A percentile compares a stretch with the other conserved stretches of the same genome.
These are phyloP conservation scores for Backusella tarrabulga DNA, from an alignment of 192 early-diverging fungal species.

Conservation along the genomic window DNA sequence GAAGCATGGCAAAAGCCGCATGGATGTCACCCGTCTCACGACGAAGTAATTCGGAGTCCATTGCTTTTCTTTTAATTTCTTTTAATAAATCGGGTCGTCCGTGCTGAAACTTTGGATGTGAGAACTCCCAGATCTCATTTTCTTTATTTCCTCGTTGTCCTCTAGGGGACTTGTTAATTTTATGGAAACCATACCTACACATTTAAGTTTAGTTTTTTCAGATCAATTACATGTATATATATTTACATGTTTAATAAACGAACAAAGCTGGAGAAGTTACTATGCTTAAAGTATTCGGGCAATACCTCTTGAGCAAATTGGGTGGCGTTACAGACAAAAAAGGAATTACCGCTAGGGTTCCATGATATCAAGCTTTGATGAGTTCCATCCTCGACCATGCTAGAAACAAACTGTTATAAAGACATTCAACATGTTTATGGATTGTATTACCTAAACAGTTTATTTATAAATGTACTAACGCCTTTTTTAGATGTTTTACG, in stretches of 20 bases:
- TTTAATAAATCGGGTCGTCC: slow-evolving; percentile 76
- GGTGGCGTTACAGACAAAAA: slow-evolving; percentile 87
- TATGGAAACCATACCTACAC: slow-evolving; percentile 79
- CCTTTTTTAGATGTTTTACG: slow-evolving; percentile 19
- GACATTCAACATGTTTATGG: neutral
- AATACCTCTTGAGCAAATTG: slow-evolving; percentile 85
- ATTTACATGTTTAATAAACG: slow-evolving; percentile 81
- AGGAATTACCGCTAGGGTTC: slow-evolving; percentile 83
- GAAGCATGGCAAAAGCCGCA: slow-evolving; percentile 71
- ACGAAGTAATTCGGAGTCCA: slow-evolving; percentile 79
- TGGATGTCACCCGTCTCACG: slow-evolving; percentile 78
- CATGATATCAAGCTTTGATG: slow-evolving; percentile 88
- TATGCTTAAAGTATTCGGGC: slow-evolving; percentile 92
- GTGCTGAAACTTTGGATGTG: slow-evolving; percentile 77
- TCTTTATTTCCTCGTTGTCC: slow-evolving; percentile 80
- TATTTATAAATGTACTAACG: slow-evolving; percentile 21
- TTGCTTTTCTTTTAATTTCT: slow-evolving; percentile 89
- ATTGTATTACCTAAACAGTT: slow-evolving; percentile 12
- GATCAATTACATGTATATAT: neutral
- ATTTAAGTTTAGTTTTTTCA: neutral
- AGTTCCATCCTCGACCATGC: slow-evolving; percentile 83
- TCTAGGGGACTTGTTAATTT: slow-evolving; percentile 88
- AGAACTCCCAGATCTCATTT: slow-evolving; percentile 91
- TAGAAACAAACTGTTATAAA: neutral
- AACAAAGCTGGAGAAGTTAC: slow-evolving; percentile 90